Base-by-base conservation (phyloP, 2,329 filamentous ascomycete species). In the Bipolaris victoriae region DNA sequence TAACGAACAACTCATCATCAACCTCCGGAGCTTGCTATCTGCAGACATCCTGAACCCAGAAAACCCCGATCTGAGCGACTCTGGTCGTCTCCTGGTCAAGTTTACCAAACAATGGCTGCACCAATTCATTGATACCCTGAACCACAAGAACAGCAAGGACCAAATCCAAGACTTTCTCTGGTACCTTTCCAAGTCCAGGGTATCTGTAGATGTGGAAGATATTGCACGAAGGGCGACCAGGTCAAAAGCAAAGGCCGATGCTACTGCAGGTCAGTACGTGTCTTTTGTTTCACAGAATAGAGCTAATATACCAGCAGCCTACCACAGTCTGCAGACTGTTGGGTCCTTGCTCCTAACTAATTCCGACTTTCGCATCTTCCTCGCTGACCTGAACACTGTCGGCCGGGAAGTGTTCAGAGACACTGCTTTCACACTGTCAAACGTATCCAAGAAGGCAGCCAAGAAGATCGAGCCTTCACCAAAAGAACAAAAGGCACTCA, bases 81-180 rank as follows among this genome's bases (percentile, higher is more conserved):
- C 90, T 7, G 92, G 93, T 22, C 86, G 88, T 7, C 84, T 88
- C 46, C 81, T 98, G 22, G 81, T 90, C 50, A 88, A 88, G 58
- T 89, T 89, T 70, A 82, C 83, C 47, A 90, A 89, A 72, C 82
- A 89, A 65, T 94, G 87, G 85, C 80, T 97, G 7, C 84, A 87
- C 55, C 84, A 93, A 56, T 87, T 97, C 73, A 94, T 96, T 67
- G 86, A 91, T n/a, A 78, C 97, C 5, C 74, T 97, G 44, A 82
- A 86, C 53, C 83, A 92, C 76, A 98, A 97, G 80, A 97, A 97
- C 75, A 80, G 82, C 60, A 77, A 86, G 15, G 92, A 98, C 76
- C 90, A 97, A 74, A 86, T 98, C 16, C 94, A 98, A 75, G 91
- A 97, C 68, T 90, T 97, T 62, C 82, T 97, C 37, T 97, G 92